A percentile compares a stretch with the other conserved stretches of the same genome.
phyloP scores from a whole-genome alignment of 805 yeast species.

The Wilhelminamyces savonicus region DNA sequence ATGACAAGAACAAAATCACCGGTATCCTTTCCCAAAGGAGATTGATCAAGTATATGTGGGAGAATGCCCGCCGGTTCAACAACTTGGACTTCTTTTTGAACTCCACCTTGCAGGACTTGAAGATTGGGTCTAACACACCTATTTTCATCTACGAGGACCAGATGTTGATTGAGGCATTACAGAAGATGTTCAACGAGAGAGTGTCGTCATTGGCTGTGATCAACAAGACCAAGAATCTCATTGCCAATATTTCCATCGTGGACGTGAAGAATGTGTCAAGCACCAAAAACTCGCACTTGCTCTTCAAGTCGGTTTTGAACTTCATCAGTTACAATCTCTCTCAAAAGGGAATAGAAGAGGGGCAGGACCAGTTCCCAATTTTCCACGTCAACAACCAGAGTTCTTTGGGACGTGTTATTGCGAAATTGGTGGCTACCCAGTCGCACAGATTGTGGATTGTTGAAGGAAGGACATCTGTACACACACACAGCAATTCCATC shows the following conservation, averaged over 20 bases:
- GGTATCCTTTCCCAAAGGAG: constrained; percentile 92
- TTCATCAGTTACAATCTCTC: constrained; percentile 82
- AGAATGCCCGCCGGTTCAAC: constrained; percentile 82
- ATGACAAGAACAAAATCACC: constrained; percentile 44
- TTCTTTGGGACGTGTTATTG: constrained; percentile 81
- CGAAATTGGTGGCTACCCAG: constrained; percentile 91
- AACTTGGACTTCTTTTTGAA: constrained; percentile 70
- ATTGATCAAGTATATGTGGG: constrained; percentile 81
- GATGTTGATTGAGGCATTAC: constrained; percentile 77
- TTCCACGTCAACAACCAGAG: constrained; percentile 82
- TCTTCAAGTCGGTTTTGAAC: constrained; percentile 79
- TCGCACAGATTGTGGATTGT: constrained; percentile 88
- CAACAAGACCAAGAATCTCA: constrained; percentile 64
- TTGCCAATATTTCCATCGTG: constrained; percentile 92
- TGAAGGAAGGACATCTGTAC: constrained; percentile 24
- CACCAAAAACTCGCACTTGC: constrained; percentile 77
- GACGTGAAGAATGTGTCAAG: constrained; percentile 87
- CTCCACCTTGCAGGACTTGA: constrained; percentile 61
- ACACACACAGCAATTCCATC: constrained; percentile 1
- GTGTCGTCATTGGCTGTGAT: constrained; percentile 92
- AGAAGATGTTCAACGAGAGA: constrained; percentile 75
- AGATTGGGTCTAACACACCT: constrained; percentile 67
- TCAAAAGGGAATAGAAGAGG: constrained; percentile 86
- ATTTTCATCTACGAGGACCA: constrained; percentile 84
- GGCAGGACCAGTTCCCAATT: constrained; percentile 94